Percentiles rank a stretch among this genome's conserved stretches.
Evolutionary conservation across 192 early-diverging fungal species (phyloP).

Genomic region (Glomus cerebriforme): DNA sequence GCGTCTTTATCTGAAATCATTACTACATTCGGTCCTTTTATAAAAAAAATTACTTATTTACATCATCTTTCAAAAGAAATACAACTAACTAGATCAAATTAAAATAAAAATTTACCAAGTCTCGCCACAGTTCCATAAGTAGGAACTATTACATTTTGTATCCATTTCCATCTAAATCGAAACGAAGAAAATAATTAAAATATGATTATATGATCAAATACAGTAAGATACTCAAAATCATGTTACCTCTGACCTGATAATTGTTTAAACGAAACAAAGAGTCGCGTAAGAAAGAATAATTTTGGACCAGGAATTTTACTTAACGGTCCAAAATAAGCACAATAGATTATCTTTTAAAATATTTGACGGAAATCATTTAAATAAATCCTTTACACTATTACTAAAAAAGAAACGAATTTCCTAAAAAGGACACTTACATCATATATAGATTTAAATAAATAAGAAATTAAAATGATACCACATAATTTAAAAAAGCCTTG

Average conservation of each 20-base stretch:
- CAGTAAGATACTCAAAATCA: not conserved
- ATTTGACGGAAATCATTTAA: no score
- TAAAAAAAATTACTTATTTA: not conserved
- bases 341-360: slow-evolving; percentile 8
- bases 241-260: slow-evolving; percentile 1
- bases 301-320: slow-evolving; percentile 22
- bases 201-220: not conserved
- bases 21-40: not conserved
- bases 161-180: slow-evolving; percentile 13
- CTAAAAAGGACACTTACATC: slow-evolving; percentile 5
- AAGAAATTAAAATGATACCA: not conserved
- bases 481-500: not conserved
- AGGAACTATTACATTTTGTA: slow-evolving; percentile 12
- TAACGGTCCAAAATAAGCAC: slow-evolving; percentile 15
- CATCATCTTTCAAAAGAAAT: no score
- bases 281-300: not conserved
- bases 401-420: no score
- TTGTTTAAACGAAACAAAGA: not conserved
- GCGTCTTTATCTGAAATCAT: slow-evolving; percentile 7
- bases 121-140: slow-evolving; percentile 14
- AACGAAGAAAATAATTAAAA: not conserved
- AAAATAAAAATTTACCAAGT: slow-evolving; percentile 11
- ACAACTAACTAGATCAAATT: not conserved
- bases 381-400: no score
- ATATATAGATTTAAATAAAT: not conserved